Evolutionary conservation across 345 rosid genomes (phyloP), one percentile per base, ranked within the genome.

Genomic region (Melaleuca quinquenervia): DNA sequence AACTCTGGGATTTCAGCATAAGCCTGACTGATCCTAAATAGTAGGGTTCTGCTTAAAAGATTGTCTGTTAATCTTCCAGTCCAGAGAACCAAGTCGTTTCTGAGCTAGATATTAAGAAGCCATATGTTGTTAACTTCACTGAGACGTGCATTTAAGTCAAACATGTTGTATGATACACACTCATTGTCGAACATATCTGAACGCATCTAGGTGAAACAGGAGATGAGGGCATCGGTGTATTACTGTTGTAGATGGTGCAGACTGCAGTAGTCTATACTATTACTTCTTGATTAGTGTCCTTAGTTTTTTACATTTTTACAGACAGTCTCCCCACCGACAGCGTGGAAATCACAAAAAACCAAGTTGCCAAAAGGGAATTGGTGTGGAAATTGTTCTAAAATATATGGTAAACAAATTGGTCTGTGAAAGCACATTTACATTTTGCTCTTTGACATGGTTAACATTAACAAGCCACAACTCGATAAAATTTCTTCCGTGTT

Each of bases 21-120:
- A 87, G 82, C 83, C 86, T 92, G 87, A 85, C 88, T 45, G 84
- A 85, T n/a, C 48, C 75, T 3, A 53, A 50, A 29, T 58, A 32
- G 11, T 8, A 27, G 32, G 55, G 32, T 13, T 52, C 45, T 16
- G 44, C 53, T 18, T 50, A n/a, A 45, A 27, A 12, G 2, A 1
- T 22, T 82, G 26, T 9, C 1, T n/a, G 20, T 27, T 82, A 2
- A 8, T 45, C 83, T 50, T 18, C 48, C 24, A 48, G 27, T 49
- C 20, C 0, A 82, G 83, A 49, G 53, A 82, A 82, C 83, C 83
- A 24, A 26, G 36, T 50, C n/a, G 3, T 44, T 50, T 82, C 14
- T 80, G 50, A 50, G 18, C 21, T 51, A 82, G 76, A 64, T 64
- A 29, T 36, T 15, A 29, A 29, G 3, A 32, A 29, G 22, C 22